A percentile compares a stretch with the other conserved stretches of the same genome.
Evolutionary conservation across 2,329 filamentous ascomycete genomes (phyloP).

Genomic region (Neobulgaria alba): DNA sequence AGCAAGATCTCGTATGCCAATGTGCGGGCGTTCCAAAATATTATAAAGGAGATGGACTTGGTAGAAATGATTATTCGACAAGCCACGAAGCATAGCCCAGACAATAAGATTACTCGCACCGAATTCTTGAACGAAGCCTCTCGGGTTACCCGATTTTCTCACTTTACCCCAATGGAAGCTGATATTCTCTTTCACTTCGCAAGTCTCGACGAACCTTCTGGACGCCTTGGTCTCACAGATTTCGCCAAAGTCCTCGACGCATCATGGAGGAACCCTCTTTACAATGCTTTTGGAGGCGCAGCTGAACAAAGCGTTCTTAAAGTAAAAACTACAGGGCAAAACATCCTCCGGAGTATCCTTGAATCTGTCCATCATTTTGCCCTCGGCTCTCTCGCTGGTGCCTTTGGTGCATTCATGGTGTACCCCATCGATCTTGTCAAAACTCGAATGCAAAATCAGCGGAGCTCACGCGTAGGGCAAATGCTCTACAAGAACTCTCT

Average conservation of each 20-base stretch:
- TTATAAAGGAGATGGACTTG: conserved; percentile 96
- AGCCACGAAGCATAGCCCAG: conserved; percentile 71
- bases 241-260: conserved; percentile 94
- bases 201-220: conserved; percentile 81
- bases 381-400: conserved; percentile 82
- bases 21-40: conserved; percentile 94
- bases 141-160: conserved; percentile 82
- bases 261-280: conserved; percentile 64
- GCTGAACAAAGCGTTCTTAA: conserved; percentile 34
- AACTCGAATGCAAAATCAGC: conserved; percentile 97
- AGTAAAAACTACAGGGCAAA: conserved; percentile 45
- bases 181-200: conserved; percentile 99
- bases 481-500: conserved; percentile 93
- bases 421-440: conserved; percentile 99
- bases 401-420: conserved; percentile 98
- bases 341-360: conserved; percentile 53
- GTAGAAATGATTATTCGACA: conserved; percentile 89
- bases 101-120: conserved; percentile 87
- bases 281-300: conserved; percentile 31
- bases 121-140: conserved; percentile 95
- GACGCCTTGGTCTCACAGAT: conserved; percentile 70
- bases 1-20: conserved; percentile 97
- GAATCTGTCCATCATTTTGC: conserved; percentile 86
- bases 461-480: conserved; percentile 72
- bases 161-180: conserved; percentile 97